Percentiles rank a stretch among this genome's conserved stretches.
phyloP scores from a whole-genome alignment of 306 rosid species.

The Fragaria nilgerrensis region DNA sequence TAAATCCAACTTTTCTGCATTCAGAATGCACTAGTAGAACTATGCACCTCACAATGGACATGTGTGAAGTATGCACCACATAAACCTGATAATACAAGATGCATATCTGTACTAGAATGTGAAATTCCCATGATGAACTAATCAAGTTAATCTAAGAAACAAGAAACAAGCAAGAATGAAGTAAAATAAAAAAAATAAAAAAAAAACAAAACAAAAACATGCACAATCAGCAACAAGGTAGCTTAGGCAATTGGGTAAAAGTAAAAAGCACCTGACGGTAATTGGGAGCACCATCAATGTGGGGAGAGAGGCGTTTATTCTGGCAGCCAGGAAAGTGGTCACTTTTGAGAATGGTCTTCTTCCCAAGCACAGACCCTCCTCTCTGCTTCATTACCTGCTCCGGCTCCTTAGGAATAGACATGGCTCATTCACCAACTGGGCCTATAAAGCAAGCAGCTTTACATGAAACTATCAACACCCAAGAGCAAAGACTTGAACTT shows the following conservation, averaged over 20 bases:
- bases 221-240: background rate
- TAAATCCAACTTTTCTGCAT: background rate
- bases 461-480: background rate
- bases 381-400: slow-evolving; percentile 81
- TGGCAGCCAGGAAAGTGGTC: slow-evolving; percentile 99
- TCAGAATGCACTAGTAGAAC: background rate
- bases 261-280: slow-evolving; percentile 61
- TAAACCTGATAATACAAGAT: background rate
- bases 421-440: slow-evolving; percentile 6
- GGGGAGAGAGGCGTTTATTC: slow-evolving; percentile 81
- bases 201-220: background rate
- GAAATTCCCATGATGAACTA: background rate
- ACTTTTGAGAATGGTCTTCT: slow-evolving; percentile 87
- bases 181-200: background rate
- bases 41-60: background rate
- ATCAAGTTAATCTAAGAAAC: background rate
- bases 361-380: slow-evolving; percentile 82
- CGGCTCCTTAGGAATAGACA: slow-evolving; percentile 55
- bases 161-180: background rate
- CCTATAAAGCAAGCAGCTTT: background rate
- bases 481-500: background rate
- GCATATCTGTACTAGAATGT: no score
- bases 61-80: no score
- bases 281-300: slow-evolving; percentile 96
- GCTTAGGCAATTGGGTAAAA: background rate